Evolutionary conservation across 352 stramenopile genomes (phyloP), one percentile per base, ranked within the genome.

Genomic region (Phytophthora pistaciae): DNA sequence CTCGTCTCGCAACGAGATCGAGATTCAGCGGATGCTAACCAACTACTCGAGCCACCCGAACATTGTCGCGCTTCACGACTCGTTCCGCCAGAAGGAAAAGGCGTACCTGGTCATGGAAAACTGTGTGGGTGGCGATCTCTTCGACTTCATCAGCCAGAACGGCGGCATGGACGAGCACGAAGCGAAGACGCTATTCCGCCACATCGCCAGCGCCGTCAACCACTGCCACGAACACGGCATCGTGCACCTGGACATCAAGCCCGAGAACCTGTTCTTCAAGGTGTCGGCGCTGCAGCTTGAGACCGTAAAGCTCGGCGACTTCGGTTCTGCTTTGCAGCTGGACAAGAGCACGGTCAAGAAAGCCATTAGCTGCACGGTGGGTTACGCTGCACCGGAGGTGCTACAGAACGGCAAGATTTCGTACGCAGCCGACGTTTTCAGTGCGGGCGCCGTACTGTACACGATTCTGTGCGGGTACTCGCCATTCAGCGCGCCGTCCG

Each of bases 161-260:
- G 85, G 85, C 14, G 74, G 59, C 27, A 70, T 91, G 53, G 73
- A 85, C 29, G 85, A 93, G 38, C 64, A 63, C 11, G 60, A 75
- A 8, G 86, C 84, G 27, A 85, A 83, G 65, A 66, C 63, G 1
- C 44, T 93, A 0, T 89, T 93, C 46, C 81, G 79, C 21, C 80
- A 82, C 56, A 79, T 93, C 36, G 71, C 78, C 1, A 75, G 77
- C 20, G 84, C 86, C 20, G 60, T 95, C 23, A 60, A 63, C 36
- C 82, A 85, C 61, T 72, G 90, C 21, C 88, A 95, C 56, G 75
- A 83, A 14, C 78, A 89, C 13, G 79, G 72, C 18, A 70, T 95
- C 20, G 75, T 94, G 7, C 88, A 95, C 29, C 53, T 95, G 60
- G 88, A 94, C 49, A 87, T 95, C 55, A 95, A 95, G 71, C 88